Evolutionary conservation across 2,329 filamentous ascomycete species (phyloP).

Genomic region (Amauroascus niger): DNA sequence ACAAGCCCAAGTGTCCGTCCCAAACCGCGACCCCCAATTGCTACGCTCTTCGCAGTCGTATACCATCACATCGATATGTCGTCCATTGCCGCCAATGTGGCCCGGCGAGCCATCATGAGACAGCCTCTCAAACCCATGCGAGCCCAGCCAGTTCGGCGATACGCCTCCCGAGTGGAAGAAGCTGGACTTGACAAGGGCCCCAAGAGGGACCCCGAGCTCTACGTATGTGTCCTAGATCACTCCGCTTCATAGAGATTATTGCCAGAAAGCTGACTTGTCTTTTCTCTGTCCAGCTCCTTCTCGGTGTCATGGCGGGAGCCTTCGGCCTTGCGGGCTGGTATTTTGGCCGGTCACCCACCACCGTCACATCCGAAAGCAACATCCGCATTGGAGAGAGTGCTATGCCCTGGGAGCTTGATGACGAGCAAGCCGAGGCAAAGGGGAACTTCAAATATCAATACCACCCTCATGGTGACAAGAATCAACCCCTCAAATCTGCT

Average conservation of each 20-base stretch:
- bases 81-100: slow-evolving; percentile 35
- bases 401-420: slow-evolving; percentile 83
- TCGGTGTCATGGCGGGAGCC: slow-evolving; percentile 80
- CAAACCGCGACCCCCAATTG: slow-evolving; percentile 3
- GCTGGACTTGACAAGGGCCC: slow-evolving; percentile 52
- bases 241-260: too few species aligned
- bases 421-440: slow-evolving; percentile 51
- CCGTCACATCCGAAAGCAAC: slow-evolving; percentile 66
- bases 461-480: slow-evolving; percentile 75
- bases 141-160: slow-evolving; percentile 31
- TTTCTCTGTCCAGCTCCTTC: slow-evolving; percentile 63
- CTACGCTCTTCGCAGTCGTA: not conserved
- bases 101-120: slow-evolving; percentile 35
- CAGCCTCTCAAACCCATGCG: slow-evolving; percentile 34
- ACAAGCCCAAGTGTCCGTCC: not conserved
- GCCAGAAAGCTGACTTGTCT: slow-evolving; percentile 1
- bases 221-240: slow-evolving; percentile 43
- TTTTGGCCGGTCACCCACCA: slow-evolving; percentile 74
- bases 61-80: slow-evolving; percentile 26
- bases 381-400: slow-evolving; percentile 64
- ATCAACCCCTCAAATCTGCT: slow-evolving; percentile 68
- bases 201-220: slow-evolving; percentile 64
- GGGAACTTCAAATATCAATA: slow-evolving; percentile 60
- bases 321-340: slow-evolving; percentile 78
- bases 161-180: slow-evolving; percentile 41